Evolutionary conservation across 2,329 filamentous ascomycete species (phyloP).

Genomic region (Polytolypa hystricis): DNA sequence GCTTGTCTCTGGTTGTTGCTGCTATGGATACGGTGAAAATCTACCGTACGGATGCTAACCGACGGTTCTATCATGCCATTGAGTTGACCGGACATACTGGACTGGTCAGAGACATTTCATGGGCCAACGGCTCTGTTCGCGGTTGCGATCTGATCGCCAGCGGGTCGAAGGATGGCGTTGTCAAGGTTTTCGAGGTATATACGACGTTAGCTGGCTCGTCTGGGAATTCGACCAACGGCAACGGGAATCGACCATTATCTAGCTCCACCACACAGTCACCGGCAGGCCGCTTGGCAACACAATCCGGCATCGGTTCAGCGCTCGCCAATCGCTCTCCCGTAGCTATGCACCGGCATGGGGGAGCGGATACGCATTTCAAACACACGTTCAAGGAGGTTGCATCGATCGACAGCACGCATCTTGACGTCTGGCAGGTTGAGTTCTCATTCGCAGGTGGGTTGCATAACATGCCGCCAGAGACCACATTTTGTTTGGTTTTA

Average conservation of each 20-base stretch:
- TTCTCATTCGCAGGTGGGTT: constrained; percentile 31
- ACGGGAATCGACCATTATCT: constrained; percentile 19
- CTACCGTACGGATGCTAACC: constrained; percentile 63
- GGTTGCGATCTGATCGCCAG: constrained; percentile 87
- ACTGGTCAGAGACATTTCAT: constrained; percentile 77
- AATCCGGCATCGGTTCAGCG: constrained; percentile 33
- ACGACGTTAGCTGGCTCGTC: constrained; percentile 22
- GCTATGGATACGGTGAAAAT: constrained; percentile 74
- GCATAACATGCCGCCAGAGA: neutral
- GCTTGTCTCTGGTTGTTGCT: constrained; percentile 71
- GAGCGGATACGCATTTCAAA: constrained; percentile 28
- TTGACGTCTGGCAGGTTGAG: constrained; percentile 36
- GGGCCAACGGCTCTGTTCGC: constrained; percentile 83
- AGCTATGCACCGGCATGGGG: constrained; percentile 22
- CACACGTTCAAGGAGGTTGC: constrained; percentile 33
- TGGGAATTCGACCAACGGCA: constrained; percentile 19
- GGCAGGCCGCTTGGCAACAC: constrained; percentile 17
- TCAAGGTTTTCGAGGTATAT: constrained; percentile 67
- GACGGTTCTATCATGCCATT: constrained; percentile 75
- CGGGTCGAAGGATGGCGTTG: constrained; percentile 80
- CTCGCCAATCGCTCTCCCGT: constrained; percentile 22
- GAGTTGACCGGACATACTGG: constrained; percentile 63
- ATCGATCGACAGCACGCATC: constrained; percentile 33
- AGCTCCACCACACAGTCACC: neutral
- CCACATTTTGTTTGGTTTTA: neutral